phyloP scores from a whole-genome alignment of 140 eudicot genomes.

The Stevia rebaudiana region DNA sequence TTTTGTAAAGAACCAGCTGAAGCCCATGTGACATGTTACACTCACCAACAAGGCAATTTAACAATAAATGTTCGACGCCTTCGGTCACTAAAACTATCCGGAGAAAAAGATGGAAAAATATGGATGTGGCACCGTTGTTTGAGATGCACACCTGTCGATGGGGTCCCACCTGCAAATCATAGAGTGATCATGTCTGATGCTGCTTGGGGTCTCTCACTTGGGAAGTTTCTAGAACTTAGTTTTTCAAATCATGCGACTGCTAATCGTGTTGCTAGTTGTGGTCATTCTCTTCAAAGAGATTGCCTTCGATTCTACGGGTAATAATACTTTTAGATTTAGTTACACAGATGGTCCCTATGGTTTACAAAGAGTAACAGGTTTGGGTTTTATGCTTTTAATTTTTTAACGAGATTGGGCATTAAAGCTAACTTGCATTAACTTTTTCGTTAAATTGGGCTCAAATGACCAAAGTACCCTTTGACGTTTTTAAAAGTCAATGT shows the following conservation, averaged over 20 bases:
- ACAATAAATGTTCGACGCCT: slow-evolving; percentile 72
- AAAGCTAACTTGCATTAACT: too few species aligned
- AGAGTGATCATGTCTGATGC: slow-evolving; percentile 90
- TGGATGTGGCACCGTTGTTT: slow-evolving; percentile 99
- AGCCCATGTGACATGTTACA: slow-evolving; percentile 81
- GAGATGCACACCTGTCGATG: slow-evolving; percentile 56
- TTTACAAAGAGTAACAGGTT: too few species aligned
- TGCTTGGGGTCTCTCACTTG: slow-evolving; percentile 98
- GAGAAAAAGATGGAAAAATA: slow-evolving; percentile 79
- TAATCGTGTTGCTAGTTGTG: slow-evolving; percentile 88
- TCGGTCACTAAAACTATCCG: slow-evolving; percentile 61
- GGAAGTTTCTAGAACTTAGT: slow-evolving; percentile 96
- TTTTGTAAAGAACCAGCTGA: slow-evolving; percentile 83
- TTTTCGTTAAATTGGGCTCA: too few species aligned
- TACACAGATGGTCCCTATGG: too few species aligned
- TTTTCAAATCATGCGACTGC: slow-evolving; percentile 93
- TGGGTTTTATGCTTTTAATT: too few species aligned
- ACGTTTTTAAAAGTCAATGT: too few species aligned
- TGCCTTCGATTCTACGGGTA: slow-evolving; percentile 95
- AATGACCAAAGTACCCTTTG: too few species aligned
- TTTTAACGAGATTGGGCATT: too few species aligned
- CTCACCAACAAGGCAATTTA: slow-evolving; percentile 88
- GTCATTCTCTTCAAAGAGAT: slow-evolving; percentile 93
- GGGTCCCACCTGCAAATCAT: slow-evolving; percentile 84
- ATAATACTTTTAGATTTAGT: too few species aligned